Evolutionary conservation across 2,329 filamentous ascomycete species (phyloP), one percentile per base, ranked within the genome.

Genomic region (Aureobasidium sp.): DNA sequence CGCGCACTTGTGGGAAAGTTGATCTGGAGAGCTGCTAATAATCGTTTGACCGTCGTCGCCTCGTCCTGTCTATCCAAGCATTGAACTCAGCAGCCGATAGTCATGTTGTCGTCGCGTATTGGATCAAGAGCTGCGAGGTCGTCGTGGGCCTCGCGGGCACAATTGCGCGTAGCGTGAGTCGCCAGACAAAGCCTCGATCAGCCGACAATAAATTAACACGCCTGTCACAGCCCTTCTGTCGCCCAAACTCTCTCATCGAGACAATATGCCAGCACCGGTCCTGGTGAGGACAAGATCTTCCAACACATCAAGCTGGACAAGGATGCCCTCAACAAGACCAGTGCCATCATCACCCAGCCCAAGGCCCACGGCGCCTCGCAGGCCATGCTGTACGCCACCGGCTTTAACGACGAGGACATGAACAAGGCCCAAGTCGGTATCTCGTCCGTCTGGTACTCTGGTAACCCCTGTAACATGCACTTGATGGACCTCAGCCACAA

Each of bases 401-500:
- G 97, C 63, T 85, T 99, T 74, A 89, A 84, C 48, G 93, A 97
- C 76, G 87, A 87, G 65, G 95, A 97, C 80, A 93, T 98, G 91
- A 91, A 92, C 84, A 99, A 98, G 85, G 92, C 96, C 31, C 97
- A 99, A 84, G 91, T 99, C 72, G 96, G 96, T 71, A 98, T 99
- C 78, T 97, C 95, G 48, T 98, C 95, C 8, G 95, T 98, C 68
- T 99, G 96, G 96, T 98, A 95, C 82, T 92, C 94, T 73, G 96
- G 96, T 66, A 99, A 99, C 83, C 96, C 96, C 31, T 99, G 96
- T 86, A 99, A 99, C 84, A 99, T 98, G 95, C 96, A 99, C 81
- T 85, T 99, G 69, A 87, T 99, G 80, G 93, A 97, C 75, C 88
- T 99, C 68, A 97, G 93, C 77, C 86, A 91, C 78, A 84, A 91